phyloP scores from a whole-genome alignment of 192 early-diverging fungal genomes.

The Pilaira anomala region DNA sequence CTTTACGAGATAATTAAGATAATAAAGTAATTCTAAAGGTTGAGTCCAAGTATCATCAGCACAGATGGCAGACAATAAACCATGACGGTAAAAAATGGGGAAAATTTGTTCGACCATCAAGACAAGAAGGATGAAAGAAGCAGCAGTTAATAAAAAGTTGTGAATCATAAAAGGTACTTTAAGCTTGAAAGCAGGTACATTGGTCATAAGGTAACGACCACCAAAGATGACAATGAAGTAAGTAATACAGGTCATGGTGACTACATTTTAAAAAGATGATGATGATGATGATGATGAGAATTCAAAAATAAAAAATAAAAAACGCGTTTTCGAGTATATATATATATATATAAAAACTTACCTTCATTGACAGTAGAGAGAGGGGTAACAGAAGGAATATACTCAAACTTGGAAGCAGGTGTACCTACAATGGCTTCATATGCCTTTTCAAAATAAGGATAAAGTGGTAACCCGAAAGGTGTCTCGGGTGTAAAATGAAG shows the following conservation, averaged over 20 bases:
- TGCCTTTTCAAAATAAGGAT: slow-evolving; percentile 46
- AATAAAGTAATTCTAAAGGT: slow-evolving; percentile 79
- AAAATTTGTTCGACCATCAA: slow-evolving; percentile 74
- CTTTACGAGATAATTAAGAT: slow-evolving; percentile 91
- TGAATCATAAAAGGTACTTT: slow-evolving; percentile 73
- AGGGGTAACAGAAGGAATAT: slow-evolving; percentile 47
- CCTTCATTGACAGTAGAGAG: slow-evolving; percentile 45
- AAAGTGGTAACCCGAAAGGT: slow-evolving; percentile 55
- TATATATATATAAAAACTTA: not conserved
- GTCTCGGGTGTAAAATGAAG: slow-evolving; percentile 47
- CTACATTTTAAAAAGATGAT: slow-evolving; percentile 24
- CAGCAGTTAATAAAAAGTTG: slow-evolving; percentile 71
- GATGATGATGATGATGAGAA: slow-evolving; percentile 10
- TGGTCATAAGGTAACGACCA: slow-evolving; percentile 67
- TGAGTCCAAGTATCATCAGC: slow-evolving; percentile 68
- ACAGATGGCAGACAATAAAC: slow-evolving; percentile 73
- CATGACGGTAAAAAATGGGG: slow-evolving; percentile 66
- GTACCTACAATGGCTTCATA: slow-evolving; percentile 45
- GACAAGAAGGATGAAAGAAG: slow-evolving; percentile 65
- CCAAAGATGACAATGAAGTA: slow-evolving; percentile 83
- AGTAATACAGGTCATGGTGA: slow-evolving; percentile 48
- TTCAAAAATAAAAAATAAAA: not conserved
- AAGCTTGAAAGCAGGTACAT: slow-evolving; percentile 64
- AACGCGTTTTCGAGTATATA: not conserved
- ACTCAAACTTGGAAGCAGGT: slow-evolving; percentile 43